Base-by-base conservation (phyloP, 2,329 filamentous ascomycete species). In the Penicillium palitans region DNA sequence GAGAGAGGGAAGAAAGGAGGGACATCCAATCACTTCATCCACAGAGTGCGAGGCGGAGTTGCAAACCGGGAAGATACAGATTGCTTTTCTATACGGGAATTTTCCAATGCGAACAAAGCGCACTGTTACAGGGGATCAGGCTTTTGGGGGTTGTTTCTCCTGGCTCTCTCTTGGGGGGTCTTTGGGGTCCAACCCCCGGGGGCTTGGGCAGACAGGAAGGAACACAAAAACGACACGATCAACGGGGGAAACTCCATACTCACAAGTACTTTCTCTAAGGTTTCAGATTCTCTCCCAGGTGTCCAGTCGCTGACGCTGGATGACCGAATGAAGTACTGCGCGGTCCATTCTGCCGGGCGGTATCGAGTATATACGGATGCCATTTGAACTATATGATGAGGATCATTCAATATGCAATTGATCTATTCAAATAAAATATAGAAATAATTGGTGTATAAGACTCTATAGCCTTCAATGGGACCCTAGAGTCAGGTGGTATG, bases 41-140 rank as follows among this genome's bases (percentile, higher is more conserved):
- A 31, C 55, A 12, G 50, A 41, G 41, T 57, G 59, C 35, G 52
- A 60, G 55, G 55, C 60, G 44, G 55, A 60, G 59, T 55, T 64
- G 66, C 69, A 70, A 65, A 63, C 58, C 68, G 70, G 70, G 58
- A 71, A 71, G 66, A 61, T 61, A 69, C 70, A 72, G 67, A 55
- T 54, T 61, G 63, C 60, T 58, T 54, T 61, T 64, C 60, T 63
- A 64, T 67, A 64, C 56, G 55, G 58, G 46, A 47, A 33, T 21
- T 62, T 59, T 50, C 61, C 61, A 46, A 56, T 65, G 66, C 65
- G 68, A 66, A 68, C 65, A 66, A 67, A 67, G 66, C 65, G 65
- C 64, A 50, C 33, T 47, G 60, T 62, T 61, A 55, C 64, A 66
- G 55, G 61, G 62, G 48, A 61, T 57, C 46, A 62, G 52, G 57